A percentile compares a stretch with the other conserved stretches of the same genome.
Conservation (phyloP, 2,329 filamentous ascomycete species). For the Colletotrichum sp. region DNA sequence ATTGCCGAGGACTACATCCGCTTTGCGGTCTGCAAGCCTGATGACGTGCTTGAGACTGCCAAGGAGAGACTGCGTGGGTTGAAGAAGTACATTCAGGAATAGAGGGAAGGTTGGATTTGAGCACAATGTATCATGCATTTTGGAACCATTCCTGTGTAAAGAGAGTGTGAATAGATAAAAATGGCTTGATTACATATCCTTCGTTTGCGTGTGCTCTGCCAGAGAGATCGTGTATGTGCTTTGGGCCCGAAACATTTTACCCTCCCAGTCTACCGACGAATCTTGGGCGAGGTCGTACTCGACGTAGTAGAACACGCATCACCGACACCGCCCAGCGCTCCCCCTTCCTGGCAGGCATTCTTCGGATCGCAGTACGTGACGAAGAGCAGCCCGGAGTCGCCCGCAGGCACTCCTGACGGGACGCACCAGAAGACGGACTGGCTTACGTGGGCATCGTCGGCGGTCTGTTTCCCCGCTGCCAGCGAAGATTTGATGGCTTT, state of each 20-base stretch:
- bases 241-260: background rate
- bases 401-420: background rate
- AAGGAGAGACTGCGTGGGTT: constrained; percentile 76
- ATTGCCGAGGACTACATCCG: constrained; percentile 92
- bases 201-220: background rate
- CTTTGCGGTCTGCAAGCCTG: constrained; percentile 96
- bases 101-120: background rate
- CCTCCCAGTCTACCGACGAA: background rate
- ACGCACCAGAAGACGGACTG: constrained; percentile 17
- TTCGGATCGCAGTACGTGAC: constrained; percentile 7
- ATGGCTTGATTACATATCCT: background rate
- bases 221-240: background rate
- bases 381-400: constrained; percentile 1
- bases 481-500: background rate
- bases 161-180: constrained; percentile 7
- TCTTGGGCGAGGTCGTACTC: background rate
- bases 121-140: background rate
- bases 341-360: constrained; percentile 2
- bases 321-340: constrained; percentile 1
- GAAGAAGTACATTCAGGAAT: constrained; percentile 68
- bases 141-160: background rate
- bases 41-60: constrained; percentile 80
- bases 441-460: background rate
- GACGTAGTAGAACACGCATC: background rate
- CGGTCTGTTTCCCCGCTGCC: background rate